Conservation (phyloP, 116 monocot species). For the Cymodocea nodosa region DNA sequence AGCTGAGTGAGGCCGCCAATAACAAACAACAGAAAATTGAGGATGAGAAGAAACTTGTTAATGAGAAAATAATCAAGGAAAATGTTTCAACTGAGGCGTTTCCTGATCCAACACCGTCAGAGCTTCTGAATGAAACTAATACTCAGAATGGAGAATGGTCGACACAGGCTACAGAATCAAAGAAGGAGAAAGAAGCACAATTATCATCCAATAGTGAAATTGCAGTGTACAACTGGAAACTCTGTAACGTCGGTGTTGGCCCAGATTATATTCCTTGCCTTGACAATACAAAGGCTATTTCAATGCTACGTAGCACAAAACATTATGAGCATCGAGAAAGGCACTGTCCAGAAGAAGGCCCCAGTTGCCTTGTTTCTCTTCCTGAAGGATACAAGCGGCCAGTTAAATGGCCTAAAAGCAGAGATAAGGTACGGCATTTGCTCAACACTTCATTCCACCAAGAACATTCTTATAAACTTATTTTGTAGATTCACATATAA, state of each 20-base stretch:
- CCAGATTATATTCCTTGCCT: slow-evolving; percentile 92
- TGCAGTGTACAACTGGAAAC: slow-evolving; percentile 47
- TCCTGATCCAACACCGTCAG: slow-evolving; percentile 58
- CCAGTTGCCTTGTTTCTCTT: slow-evolving; percentile 76
- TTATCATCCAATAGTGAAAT: slow-evolving; percentile 18
- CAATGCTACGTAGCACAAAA: slow-evolving; percentile 48
- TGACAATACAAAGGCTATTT: slow-evolving; percentile 66
- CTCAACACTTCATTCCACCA: neutral
- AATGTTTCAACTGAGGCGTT: slow-evolving; percentile 25
- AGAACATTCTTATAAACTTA: neutral
- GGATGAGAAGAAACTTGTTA: neutral
- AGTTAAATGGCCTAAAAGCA: slow-evolving; percentile 80
- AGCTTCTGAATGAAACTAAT: slow-evolving; percentile 73
- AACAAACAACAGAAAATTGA: neutral
- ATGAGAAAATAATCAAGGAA: slow-evolving; percentile 6
- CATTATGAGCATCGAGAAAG: slow-evolving; percentile 95
- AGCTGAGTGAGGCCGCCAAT: neutral
- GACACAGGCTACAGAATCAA: slow-evolving; percentile 77
- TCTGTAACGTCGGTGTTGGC: slow-evolving; percentile 60
- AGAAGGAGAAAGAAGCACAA: slow-evolving; percentile 66
- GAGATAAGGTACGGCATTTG: slow-evolving; percentile 49
- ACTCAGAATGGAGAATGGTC: slow-evolving; percentile 52
- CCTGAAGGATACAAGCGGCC: slow-evolving; percentile 63
- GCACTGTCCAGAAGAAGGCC: slow-evolving; percentile 77
- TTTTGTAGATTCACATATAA: neutral